These are phyloP conservation scores for Alternaria incomplexa DNA, from an alignment of 2,329 filamentous ascomycete genomes.

Conservation along the genomic window DNA sequence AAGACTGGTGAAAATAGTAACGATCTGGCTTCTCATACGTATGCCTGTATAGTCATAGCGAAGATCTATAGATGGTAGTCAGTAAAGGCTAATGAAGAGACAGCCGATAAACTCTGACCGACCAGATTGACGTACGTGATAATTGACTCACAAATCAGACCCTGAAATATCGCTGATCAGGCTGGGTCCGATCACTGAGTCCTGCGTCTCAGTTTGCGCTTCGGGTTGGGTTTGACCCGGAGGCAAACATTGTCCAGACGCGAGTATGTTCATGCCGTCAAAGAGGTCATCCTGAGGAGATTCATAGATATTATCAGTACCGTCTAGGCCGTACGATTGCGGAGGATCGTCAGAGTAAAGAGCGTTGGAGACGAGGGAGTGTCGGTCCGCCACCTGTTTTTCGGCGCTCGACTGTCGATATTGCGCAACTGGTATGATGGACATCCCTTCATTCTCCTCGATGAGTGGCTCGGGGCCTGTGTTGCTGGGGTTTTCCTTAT, in stretches of 20 bases:
- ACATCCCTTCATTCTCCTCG: constrained; percentile 9
- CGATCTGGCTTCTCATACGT: background rate
- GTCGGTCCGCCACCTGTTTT: background rate
- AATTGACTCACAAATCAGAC: background rate
- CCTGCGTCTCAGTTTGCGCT: background rate
- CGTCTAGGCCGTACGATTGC: constrained; percentile 22
- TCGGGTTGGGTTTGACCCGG: background rate
- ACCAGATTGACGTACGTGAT: background rate
- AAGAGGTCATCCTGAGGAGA: background rate
- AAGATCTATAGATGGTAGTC: background rate
- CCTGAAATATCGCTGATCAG: background rate
- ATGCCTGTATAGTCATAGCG: background rate
- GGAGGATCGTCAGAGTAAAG: constrained; percentile 9
- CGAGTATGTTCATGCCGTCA: constrained; percentile 13
- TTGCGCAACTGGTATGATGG: constrained; percentile 22
- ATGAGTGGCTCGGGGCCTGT: constrained; percentile 1
- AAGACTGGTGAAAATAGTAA: background rate
- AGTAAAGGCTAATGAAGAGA: background rate
- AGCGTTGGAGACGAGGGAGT: constrained; percentile 7
- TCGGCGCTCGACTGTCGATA: constrained; percentile 13
- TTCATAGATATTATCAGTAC: constrained; percentile 8
- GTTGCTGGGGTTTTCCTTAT: constrained; percentile 27
- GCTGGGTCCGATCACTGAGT: background rate
- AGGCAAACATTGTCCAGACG: constrained; percentile 10
- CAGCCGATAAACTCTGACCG: background rate